A percentile compares a stretch with the other conserved stretches of the same genome.
These are phyloP conservation scores for Neurospora pannonica DNA, from an alignment of 495 filamentous ascomycete genomes.

Conservation along the genomic window DNA sequence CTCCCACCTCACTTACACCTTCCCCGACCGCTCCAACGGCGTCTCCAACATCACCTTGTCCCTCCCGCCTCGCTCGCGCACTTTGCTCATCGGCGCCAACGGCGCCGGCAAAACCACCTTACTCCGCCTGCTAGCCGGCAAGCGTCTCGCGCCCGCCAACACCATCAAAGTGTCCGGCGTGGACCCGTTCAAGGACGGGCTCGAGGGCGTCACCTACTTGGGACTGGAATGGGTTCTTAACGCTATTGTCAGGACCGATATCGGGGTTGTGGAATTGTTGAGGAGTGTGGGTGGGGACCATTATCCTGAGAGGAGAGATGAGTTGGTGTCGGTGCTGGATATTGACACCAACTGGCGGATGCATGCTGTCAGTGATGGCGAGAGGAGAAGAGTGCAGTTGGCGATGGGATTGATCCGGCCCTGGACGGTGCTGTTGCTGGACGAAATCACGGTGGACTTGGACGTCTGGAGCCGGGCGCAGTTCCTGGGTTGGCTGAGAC, in stretches of 20 bases:
- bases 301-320: conserved; percentile 72
- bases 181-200: conserved; percentile 80
- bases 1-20: conserved; percentile 73
- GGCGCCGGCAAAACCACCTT: conserved; percentile 97
- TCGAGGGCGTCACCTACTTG: conserved; percentile 93
- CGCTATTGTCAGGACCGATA: conserved; percentile 88
- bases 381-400: conserved; percentile 83
- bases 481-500: conserved; percentile 79
- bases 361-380: conserved; percentile 89
- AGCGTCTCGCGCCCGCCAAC: conserved; percentile 70
- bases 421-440: conserved; percentile 82
- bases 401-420: conserved; percentile 94
- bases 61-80: conserved; percentile 75
- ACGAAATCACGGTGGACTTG: conserved; percentile 96
- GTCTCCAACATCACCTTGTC: conserved; percentile 59
- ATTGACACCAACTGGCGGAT: conserved; percentile 89
- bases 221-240: conserved; percentile 99
- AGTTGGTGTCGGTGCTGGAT: conserved; percentile 80
- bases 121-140: conserved; percentile 76
- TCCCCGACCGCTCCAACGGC: conserved; percentile 70
- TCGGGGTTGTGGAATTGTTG: conserved; percentile 79
- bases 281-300: conserved; percentile 75
- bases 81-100: conserved; percentile 92
- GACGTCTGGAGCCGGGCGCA: conserved; percentile 75
- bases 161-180: conserved; percentile 67